A percentile compares a stretch with the other conserved stretches of the same genome.
Conservation (phyloP, 805 yeast genomes). For the Kluyveromyces nonfermentans region DNA sequence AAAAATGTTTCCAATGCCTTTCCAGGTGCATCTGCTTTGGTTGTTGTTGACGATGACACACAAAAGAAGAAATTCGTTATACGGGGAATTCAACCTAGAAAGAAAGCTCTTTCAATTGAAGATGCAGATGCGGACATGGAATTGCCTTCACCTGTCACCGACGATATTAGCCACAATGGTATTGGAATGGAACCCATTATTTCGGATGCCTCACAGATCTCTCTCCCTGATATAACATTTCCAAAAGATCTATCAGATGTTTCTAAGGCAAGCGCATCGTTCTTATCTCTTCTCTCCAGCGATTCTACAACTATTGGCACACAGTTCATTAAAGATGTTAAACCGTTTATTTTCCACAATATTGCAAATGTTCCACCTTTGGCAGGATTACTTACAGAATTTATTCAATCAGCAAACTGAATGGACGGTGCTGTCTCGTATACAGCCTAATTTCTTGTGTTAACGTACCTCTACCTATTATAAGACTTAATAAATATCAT, state of each 20-base stretch:
- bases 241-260: conserved; percentile 25
- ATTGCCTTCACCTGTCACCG: conserved; percentile 7
- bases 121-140: conserved; percentile 38
- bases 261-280: conserved; percentile 25
- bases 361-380: conserved; percentile 28
- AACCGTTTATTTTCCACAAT: conserved; percentile 22
- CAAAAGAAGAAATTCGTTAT: conserved; percentile 78
- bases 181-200: neutral
- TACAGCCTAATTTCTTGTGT: conserved; percentile 4
- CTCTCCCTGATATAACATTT: conserved; percentile 21
- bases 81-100: conserved; percentile 88
- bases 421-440: conserved; percentile 22
- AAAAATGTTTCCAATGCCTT: conserved; percentile 89
- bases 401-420: conserved; percentile 8
- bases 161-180: neutral
- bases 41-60: conserved; percentile 53
- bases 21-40: conserved; percentile 87
- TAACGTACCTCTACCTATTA: neutral
- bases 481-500: neutral
- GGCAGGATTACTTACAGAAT: conserved; percentile 23
- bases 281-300: conserved; percentile 26
- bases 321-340: conserved; percentile 21
- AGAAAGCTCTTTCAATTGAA: conserved; percentile 39
- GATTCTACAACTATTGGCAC: conserved; percentile 23
- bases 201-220: conserved; percentile 12